Percentiles rank a stretch among this genome's conserved stretches.
Conservation (phyloP, 192 early-diverging fungal genomes). For the Polychytrium aggregatum region DNA sequence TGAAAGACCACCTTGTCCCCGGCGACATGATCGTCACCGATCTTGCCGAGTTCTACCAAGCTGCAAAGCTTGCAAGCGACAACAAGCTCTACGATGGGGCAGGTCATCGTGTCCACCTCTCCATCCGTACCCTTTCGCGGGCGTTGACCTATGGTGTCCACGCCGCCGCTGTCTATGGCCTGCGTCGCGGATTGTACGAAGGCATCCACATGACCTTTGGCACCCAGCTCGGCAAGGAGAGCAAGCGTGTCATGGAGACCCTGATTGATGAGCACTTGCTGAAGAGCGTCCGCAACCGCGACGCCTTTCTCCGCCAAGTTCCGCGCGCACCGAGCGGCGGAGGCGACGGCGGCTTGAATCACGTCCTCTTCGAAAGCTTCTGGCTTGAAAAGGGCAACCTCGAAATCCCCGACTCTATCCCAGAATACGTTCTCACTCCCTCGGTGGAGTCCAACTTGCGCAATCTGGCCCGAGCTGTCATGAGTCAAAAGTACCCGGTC, state of each 20-base stretch:
- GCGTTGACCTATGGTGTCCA: conserved; percentile 70
- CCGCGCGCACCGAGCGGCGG: conserved; percentile 35
- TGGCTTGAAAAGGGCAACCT: conserved; percentile 62
- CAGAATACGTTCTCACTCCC: conserved; percentile 70
- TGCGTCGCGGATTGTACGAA: conserved; percentile 81
- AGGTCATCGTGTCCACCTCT: conserved; percentile 76
- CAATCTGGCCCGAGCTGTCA: conserved; percentile 81
- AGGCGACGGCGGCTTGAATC: background rate
- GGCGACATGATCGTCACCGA: conserved; percentile 50
- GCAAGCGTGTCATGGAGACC: conserved; percentile 38
- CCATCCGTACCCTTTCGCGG: conserved; percentile 83
- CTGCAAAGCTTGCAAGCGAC: conserved; percentile 60
- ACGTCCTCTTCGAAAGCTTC: conserved; percentile 75
- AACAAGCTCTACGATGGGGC: conserved; percentile 77
- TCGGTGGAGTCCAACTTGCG: conserved; percentile 80
- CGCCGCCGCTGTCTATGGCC: conserved; percentile 59
- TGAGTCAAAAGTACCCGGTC: conserved; percentile 83
- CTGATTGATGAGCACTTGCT: conserved; percentile 52
- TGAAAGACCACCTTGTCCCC: conserved; percentile 35
- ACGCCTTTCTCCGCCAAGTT: conserved; percentile 43
- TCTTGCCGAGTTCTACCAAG: conserved; percentile 82
- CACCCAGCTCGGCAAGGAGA: conserved; percentile 70
- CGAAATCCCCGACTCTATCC: conserved; percentile 14
- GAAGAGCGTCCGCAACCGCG: conserved; percentile 40
- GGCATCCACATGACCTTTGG: conserved; percentile 92